Percentiles rank a stretch among this genome's conserved stretches.
These are phyloP conservation scores for Pseudisothecium myosuroides DNA, from an alignment of 225 moss, liverwort and hornwort genomes.

Conservation along the genomic window DNA sequence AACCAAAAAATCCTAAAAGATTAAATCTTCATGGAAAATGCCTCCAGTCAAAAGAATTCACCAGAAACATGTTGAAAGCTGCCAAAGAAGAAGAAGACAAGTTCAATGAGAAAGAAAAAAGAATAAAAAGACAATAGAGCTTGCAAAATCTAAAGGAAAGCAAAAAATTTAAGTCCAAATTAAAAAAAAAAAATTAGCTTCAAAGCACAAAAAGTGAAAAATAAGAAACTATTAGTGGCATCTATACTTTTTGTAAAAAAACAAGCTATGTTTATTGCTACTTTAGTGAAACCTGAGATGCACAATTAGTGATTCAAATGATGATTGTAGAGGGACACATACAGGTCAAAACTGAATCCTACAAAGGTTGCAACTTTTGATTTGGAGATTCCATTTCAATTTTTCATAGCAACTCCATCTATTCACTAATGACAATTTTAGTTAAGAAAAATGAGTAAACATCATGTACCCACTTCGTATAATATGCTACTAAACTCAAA, in stretches of 20 bases:
- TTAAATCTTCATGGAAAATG: neutral
- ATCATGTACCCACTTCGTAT: no score
- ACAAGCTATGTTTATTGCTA: rapidly evolving
- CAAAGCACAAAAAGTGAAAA: no score
- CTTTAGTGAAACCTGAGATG: neutral
- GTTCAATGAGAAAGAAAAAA: neutral
- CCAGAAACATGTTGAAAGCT: neutral
- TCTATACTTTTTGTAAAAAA: neutral
- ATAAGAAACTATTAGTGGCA: no score
- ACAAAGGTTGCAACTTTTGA: neutral
- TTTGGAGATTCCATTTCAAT: neutral
- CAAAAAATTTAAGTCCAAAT: neutral
- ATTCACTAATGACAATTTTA: neutral
- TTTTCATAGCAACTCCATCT: neutral
- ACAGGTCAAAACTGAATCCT: neutral
- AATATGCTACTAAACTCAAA: no score
- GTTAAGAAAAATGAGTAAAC: no score
- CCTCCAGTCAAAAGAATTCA: rapidly evolving
- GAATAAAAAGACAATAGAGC: rapidly evolving
- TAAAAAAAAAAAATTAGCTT: neutral
- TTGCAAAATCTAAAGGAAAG: neutral
- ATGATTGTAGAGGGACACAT: rapidly evolving
- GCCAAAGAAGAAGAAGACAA: neutral
- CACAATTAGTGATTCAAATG: rapidly evolving
- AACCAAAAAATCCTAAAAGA: neutral